phyloP scores from a whole-genome alignment of 2,329 filamentous ascomycete species.

The Verticillium longisporum region DNA sequence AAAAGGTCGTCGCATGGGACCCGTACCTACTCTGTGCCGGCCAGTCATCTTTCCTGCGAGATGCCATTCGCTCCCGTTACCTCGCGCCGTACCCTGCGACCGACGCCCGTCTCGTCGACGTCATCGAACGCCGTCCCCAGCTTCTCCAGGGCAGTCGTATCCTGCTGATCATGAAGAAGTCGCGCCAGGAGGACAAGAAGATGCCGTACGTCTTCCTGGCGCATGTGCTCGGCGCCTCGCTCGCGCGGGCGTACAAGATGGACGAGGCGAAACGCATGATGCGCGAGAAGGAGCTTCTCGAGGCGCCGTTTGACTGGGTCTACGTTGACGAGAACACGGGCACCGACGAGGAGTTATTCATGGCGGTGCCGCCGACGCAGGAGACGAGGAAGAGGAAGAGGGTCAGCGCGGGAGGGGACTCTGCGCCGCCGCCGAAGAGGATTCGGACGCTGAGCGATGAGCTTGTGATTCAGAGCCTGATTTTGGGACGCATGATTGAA shows the following conservation, averaged over 20 bases:
- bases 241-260: constrained; percentile 60
- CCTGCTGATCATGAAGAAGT: constrained; percentile 63
- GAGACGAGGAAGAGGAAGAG: constrained; percentile 35
- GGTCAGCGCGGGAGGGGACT: constrained; percentile 12
- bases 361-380: constrained; percentile 9
- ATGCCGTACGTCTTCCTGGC: constrained; percentile 75
- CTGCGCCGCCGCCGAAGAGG: constrained; percentile 34
- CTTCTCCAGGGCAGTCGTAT: constrained; percentile 60
- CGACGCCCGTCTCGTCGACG: constrained; percentile 47
- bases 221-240: constrained; percentile 66
- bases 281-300: constrained; percentile 38
- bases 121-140: constrained; percentile 53
- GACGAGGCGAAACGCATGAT: constrained; percentile 58
- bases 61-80: constrained; percentile 68
- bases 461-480: constrained; percentile 86
- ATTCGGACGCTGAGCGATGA: constrained; percentile 74
- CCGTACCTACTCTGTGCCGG: constrained; percentile 83
- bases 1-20: constrained; percentile 62
- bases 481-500: constrained; percentile 72
- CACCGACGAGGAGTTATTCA: constrained; percentile 43
- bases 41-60: constrained; percentile 67
- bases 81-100: constrained; percentile 54
- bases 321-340: constrained; percentile 65
- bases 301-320: constrained; percentile 63
- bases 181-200: constrained; percentile 56